Percentiles rank a stretch among this genome's conserved stretches.
phyloP scores from a whole-genome alignment of 2,329 filamentous ascomycete species.

The Paecilomyces sp. region DNA sequence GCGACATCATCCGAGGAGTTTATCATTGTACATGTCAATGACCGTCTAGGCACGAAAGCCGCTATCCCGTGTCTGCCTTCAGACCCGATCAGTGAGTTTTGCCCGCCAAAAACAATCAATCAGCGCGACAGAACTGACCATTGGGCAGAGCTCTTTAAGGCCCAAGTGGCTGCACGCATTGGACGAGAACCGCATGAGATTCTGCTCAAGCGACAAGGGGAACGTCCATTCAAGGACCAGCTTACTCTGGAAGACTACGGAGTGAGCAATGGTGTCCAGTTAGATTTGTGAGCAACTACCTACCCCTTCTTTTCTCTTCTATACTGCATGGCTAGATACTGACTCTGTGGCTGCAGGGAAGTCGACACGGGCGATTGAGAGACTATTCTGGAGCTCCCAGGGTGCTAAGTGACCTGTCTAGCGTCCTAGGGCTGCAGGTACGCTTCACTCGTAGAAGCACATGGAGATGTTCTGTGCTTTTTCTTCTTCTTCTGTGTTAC shows the following conservation, averaged over 20 bases:
- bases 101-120: neutral
- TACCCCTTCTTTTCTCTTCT: neutral
- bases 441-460: conserved; percentile 3
- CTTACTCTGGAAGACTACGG: conserved; percentile 86
- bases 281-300: conserved; percentile 36
- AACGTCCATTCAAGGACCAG: conserved; percentile 88
- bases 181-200: conserved; percentile 88
- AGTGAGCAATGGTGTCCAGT: conserved; percentile 76
- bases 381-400: conserved; percentile 1
- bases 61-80: conserved; percentile 82
- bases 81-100: conserved; percentile 60
- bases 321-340: conserved; percentile 12
- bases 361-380: conserved; percentile 41
- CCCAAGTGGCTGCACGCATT: conserved; percentile 82
- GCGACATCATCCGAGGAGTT: conserved; percentile 60
- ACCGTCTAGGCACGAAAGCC: conserved; percentile 92
- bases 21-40: conserved; percentile 92
- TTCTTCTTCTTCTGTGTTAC: neutral
- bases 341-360: conserved; percentile 26
- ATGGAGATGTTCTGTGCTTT: conserved; percentile 1
- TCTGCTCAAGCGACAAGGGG: conserved; percentile 81
- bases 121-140: conserved; percentile 6
- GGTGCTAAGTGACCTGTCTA: conserved; percentile 1
- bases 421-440: neutral
- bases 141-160: conserved; percentile 64